Conservation (phyloP, 2,329 filamentous ascomycete species). For the Colletotrichum destructivum region DNA sequence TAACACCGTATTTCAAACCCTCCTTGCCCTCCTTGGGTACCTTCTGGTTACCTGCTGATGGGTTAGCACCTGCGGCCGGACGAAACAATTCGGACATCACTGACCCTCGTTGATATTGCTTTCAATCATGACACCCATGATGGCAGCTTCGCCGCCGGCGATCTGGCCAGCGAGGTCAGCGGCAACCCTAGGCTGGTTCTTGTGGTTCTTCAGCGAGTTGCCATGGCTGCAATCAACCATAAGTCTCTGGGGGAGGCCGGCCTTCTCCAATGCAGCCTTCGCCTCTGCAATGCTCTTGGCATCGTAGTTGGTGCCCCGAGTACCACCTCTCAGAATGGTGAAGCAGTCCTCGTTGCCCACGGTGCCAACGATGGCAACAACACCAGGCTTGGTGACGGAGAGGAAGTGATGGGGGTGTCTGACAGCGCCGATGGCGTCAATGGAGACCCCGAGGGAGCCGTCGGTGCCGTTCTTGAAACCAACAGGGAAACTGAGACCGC, state of each 20-base stretch:
- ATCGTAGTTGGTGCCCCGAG: constrained; percentile 95
- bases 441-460: constrained; percentile 88
- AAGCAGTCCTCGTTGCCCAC: constrained; percentile 97
- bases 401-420: constrained; percentile 96
- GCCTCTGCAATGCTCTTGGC: constrained; percentile 86
- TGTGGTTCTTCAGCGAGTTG: constrained; percentile 96
- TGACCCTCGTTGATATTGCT: constrained; percentile 94
- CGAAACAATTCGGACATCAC: constrained; percentile 43
- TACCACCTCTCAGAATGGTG: constrained; percentile 93
- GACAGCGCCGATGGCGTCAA: constrained; percentile 95
- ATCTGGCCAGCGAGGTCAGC: constrained; percentile 87
- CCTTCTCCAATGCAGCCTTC: constrained; percentile 82
- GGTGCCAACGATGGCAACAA: constrained; percentile 95
- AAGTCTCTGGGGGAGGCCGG: constrained; percentile 81
- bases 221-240: constrained; percentile 99
- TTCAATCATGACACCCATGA: constrained; percentile 99
- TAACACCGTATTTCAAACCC: constrained; percentile 92
- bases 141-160: constrained; percentile 83
- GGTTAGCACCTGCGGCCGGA: constrained; percentile 46
- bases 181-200: constrained; percentile 96
- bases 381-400: constrained; percentile 95
- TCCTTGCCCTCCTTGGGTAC: constrained; percentile 88
- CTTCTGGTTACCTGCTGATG: constrained; percentile 83
- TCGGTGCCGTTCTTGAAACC: constrained; percentile 99
- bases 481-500: constrained; percentile 94